A percentile compares a stretch with the other conserved stretches of the same genome.
phyloP scores from a whole-genome alignment of 106 monocot genomes.

The Dioscorea zingiberensis region DNA sequence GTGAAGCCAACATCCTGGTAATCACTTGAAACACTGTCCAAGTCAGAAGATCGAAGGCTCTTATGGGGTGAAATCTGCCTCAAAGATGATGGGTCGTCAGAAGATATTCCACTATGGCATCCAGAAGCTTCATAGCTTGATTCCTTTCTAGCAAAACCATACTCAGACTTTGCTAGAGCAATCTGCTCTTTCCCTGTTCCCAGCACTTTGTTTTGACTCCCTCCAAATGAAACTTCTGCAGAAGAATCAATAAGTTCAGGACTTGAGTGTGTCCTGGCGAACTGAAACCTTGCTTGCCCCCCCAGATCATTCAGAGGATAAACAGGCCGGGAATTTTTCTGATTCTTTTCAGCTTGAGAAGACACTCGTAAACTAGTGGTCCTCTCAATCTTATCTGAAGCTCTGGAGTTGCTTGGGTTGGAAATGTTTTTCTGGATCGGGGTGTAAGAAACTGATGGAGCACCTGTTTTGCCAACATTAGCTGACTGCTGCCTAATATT shows the following conservation, averaged over 20 bases:
- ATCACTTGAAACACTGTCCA: conserved; percentile 31
- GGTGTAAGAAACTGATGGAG: conserved; percentile 9
- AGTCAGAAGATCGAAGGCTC: conserved; percentile 24
- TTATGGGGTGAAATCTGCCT: conserved; percentile 35
- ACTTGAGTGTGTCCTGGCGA: conserved; percentile 79
- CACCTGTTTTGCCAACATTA: conserved; percentile 18
- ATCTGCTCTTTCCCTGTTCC: conserved; percentile 33
- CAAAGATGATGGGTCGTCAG: conserved; percentile 33
- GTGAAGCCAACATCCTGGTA: conserved; percentile 30
- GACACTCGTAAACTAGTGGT: conserved; percentile 18
- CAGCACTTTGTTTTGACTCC: conserved; percentile 22
- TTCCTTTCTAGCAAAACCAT: conserved; percentile 28
- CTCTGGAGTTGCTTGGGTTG: conserved; percentile 12
- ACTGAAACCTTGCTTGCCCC: conserved; percentile 40
- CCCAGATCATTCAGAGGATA: conserved; percentile 18
- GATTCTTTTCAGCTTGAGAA: conserved; percentile 24
- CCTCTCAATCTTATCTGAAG: conserved; percentile 31
- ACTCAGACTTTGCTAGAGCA: conserved; percentile 20
- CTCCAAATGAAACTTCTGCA: conserved; percentile 20
- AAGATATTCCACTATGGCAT: conserved; percentile 27
- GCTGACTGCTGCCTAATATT: conserved; percentile 12
- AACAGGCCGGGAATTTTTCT: conserved; percentile 29
- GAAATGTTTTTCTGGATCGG: conserved; percentile 25
- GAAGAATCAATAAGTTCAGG: conserved; percentile 65
- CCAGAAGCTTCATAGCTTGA: conserved; percentile 25